A percentile compares a stretch with the other conserved stretches of the same genome.
phyloP scores from a whole-genome alignment of 805 yeast species.

The Isabelozyma rhagii region DNA sequence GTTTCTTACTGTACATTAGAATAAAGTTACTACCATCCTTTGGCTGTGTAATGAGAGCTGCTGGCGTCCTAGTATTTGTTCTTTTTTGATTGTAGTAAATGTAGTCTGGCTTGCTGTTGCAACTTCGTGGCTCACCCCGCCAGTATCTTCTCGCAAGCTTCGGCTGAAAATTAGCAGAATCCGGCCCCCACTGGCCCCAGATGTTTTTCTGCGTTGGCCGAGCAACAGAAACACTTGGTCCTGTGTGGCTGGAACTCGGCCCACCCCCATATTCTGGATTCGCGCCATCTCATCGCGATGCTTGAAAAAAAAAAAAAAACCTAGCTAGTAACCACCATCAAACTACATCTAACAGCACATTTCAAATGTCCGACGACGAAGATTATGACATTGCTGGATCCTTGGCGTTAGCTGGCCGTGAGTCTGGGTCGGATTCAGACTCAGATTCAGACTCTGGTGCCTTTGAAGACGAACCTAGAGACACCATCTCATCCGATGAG shows the following conservation, averaged over 20 bases:
- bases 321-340: too few relatives aligned
- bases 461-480: constrained; percentile 42
- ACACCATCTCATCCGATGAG: constrained; percentile 52
- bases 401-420: constrained; percentile 46
- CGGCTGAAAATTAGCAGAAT: too few relatives aligned
- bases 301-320: not conserved
- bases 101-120: too few relatives aligned
- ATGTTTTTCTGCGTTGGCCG: too few relatives aligned
- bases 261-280: not conserved
- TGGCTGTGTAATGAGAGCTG: too few relatives aligned
- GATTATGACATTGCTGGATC: constrained; percentile 62
- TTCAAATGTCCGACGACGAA: constrained; percentile 40
- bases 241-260: not conserved
- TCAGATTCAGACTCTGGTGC: constrained; percentile 20
- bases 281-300: not conserved
- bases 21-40: too few relatives aligned
- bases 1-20: not conserved
- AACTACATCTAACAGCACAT: not conserved
- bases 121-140: too few relatives aligned
- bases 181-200: too few relatives aligned
- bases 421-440: constrained; percentile 31
- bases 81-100: too few relatives aligned
- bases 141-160: too few relatives aligned
- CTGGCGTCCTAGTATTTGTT: too few relatives aligned
- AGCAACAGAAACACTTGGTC: not conserved